phyloP scores from a whole-genome alignment of 371 early-diverging fungal species.

The Catenaria anguillulae region DNA sequence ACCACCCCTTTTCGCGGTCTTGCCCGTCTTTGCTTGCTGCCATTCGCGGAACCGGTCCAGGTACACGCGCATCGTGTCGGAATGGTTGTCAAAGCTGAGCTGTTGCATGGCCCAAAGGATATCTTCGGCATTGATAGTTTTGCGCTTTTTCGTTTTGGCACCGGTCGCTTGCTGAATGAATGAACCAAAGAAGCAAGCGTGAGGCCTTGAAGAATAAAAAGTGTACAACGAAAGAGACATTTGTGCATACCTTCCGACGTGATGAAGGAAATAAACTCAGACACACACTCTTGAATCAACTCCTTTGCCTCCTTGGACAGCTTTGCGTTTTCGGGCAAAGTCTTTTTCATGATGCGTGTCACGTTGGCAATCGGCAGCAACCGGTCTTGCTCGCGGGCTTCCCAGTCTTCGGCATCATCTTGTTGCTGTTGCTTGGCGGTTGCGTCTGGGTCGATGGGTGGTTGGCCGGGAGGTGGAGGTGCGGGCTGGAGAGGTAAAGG shows the following conservation, averaged over 20 bases:
- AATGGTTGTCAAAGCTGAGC: slow-evolving; percentile 96
- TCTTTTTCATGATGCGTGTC: slow-evolving; percentile 96
- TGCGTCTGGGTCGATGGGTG: too few species aligned
- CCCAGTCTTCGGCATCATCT: slow-evolving; percentile 30
- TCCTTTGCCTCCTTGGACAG: slow-evolving; percentile 99
- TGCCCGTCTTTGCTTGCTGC: too few species aligned
- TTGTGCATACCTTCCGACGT: slow-evolving; percentile 69
- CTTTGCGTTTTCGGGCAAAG: slow-evolving; percentile 95
- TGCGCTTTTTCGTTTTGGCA: slow-evolving; percentile 93
- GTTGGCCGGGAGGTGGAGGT: too few species aligned
- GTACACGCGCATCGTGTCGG: slow-evolving; percentile 86
- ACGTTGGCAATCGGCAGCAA: slow-evolving; percentile 92
- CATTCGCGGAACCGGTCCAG: too few species aligned
- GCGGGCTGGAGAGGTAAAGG: too few species aligned
- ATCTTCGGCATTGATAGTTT: slow-evolving; percentile 99
- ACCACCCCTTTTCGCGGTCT: too few species aligned
- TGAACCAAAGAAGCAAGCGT: too few species aligned
- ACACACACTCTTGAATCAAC: slow-evolving; percentile 96
- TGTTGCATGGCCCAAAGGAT: slow-evolving; percentile 98
- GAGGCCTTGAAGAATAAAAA: too few species aligned
- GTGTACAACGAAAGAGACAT: neutral
- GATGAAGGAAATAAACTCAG: slow-evolving; percentile 98
- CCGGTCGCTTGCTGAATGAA: slow-evolving; percentile 65
- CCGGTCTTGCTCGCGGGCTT: slow-evolving; percentile 89
- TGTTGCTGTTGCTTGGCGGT: neutral